Conservation (phyloP, 2,329 filamentous ascomycete genomes). For the Onygenales sp. region DNA sequence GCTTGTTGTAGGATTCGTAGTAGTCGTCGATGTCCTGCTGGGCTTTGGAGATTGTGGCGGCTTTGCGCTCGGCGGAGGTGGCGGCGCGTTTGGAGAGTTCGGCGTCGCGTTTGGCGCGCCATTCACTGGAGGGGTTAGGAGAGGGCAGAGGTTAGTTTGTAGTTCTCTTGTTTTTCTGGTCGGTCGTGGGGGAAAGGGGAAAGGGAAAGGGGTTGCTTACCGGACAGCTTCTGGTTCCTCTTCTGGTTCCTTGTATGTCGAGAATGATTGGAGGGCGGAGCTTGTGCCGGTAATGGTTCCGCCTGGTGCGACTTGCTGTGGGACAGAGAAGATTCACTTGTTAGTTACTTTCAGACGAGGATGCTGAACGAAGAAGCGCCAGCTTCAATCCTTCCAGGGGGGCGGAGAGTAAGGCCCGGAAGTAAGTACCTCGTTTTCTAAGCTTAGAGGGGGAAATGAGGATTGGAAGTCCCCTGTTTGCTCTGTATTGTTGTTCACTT, state of each 20-base stretch:
- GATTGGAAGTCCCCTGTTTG: slow-evolving; percentile 63
- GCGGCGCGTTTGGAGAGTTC: slow-evolving; percentile 76
- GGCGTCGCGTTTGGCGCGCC: slow-evolving; percentile 82
- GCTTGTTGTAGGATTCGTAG: slow-evolving; percentile 98
- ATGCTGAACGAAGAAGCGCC: not conserved
- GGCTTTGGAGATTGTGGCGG: slow-evolving; percentile 77
- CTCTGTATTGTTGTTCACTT: slow-evolving; percentile 11
- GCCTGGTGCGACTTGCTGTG: slow-evolving; percentile 60
- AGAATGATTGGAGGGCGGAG: slow-evolving; percentile 48
- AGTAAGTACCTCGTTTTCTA: slow-evolving; percentile 56
- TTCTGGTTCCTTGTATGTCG: slow-evolving; percentile 51
- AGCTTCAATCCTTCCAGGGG: not conserved
- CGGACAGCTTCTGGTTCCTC: slow-evolving; percentile 81
- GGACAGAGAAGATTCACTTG: not conserved
- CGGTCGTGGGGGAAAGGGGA: not conserved
- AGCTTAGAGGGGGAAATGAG: slow-evolving; percentile 79
- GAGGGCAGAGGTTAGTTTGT: slow-evolving; percentile 1
- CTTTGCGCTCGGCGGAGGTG: slow-evolving; percentile 71
- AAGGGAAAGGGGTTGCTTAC: slow-evolving; percentile 22
- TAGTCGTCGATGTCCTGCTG: slow-evolving; percentile 96
- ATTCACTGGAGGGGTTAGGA: slow-evolving; percentile 45
- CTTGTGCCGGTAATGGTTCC: slow-evolving; percentile 68
- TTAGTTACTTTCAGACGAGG: too few species aligned
- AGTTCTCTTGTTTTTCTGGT: not conserved
- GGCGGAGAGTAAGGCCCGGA: not conserved